Base-by-base conservation (phyloP, 768 basidiomycete species). In the Amanita subjunquillea region DNA sequence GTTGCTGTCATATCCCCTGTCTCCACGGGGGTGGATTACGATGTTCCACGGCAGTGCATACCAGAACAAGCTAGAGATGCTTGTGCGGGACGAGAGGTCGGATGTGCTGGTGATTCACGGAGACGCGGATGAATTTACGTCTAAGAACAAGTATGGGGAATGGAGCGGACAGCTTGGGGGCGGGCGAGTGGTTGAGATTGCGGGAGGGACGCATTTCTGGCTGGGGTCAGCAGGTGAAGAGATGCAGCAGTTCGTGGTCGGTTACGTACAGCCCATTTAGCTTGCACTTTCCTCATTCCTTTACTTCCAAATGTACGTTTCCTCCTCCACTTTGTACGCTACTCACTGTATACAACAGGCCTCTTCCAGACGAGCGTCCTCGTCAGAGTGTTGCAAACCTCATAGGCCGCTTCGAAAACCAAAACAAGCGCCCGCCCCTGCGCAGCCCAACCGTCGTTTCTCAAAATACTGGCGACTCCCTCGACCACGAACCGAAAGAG, bases 381-480 rank as follows among this genome's bases (percentile, higher is more conserved):
- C 85, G 90, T 55, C 80, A 79, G 64, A 88, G 85, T 60, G 90
- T 92, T 45, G 90, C 90, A 57, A 92, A 91, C 64, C 83, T 92
- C 69, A 92, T 92, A 62, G 90, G 90, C 48, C 79, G 85, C 54
- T 92, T 92, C 59, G 90, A 92, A 66, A 86, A 79, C 59, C 83
- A 87, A 69, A 82, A 75, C 52, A 91, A 87, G 64, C 79, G 80
- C 47, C 76, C 79, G 55, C 67, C 75, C 29, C 72, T 79, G 13
- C 77, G 85, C 54, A 83, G 82, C 58, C 73, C 78, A n/a, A 87
- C 82, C 58, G 83, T 80, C 54, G 67, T 75, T 17, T 84, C 85
- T 27, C 79, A 87, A 58, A 70, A 69, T 50, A 75, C 79, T 6
- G 77, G 80, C 40, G 85, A 88, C 63, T 75, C 82, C 10, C 68